Base-by-base conservation (phyloP, 2,329 filamentous ascomycete genomes). In the Paraconiothyrium sp. region DNA sequence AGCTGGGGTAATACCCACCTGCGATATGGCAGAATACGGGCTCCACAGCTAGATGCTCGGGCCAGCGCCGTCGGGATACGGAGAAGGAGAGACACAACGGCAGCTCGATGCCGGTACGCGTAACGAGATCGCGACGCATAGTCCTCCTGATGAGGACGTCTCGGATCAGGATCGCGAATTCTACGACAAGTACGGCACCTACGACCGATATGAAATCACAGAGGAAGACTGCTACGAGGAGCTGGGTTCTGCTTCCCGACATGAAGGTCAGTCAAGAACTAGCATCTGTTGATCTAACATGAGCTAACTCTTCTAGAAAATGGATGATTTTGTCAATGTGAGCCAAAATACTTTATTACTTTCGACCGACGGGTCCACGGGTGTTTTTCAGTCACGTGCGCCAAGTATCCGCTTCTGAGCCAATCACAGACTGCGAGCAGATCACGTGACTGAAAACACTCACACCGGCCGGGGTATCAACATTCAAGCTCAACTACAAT, bases 191-290 rank as follows among this genome's bases (percentile, higher is more conserved):
- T 75, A 71, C 44, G 74, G 75, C 27, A 78, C 76, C 0, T 77
- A 83, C 69, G 81, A 82, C 65, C 82, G 82, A 66, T 80, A 81
- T 69, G 83, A 78, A 62, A 78, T 86, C 62, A 82, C 78, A 0
- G 84, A 85, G 59, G 78, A 78, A 16, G 82, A 85, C 44, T 81
- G 80, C 71, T 84, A 85, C 54, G 79, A 84, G 5, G 75, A 80
- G 35, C 79, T 85, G 11, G 85, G 83, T 84, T 81, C 70, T 75
- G 72, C 13, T 86, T 82, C 61, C 76, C 84, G 0, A 75, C 69
- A 1, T 81, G 77, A 84, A 83, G 75, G 20, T 20, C 20, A 20
- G 20, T 20, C 20, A 20, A 20, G 20, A 20, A 20, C 20, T 20
- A 20, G 20, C 20, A 20, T 20, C 20, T 20, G 20, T 20, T 20